Evolutionary conservation across 495 filamentous ascomycete species (phyloP).

Genomic region (Xylaria telfairii): DNA sequence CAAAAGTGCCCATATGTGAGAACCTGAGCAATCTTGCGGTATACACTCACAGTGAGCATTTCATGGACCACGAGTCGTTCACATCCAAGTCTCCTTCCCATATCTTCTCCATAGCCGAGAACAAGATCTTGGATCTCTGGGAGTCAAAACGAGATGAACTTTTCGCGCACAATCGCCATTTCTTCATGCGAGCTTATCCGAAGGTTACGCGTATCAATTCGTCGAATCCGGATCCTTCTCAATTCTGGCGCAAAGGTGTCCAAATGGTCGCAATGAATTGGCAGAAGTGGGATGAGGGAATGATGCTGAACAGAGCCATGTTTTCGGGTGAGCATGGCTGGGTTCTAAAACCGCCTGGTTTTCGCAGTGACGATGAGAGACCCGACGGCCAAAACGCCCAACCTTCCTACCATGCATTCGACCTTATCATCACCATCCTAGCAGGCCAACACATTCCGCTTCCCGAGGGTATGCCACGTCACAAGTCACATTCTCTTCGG

Average conservation of each 20-base stretch:
- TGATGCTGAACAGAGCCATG: slow-evolving; percentile 96
- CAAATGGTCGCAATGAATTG: slow-evolving; percentile 96
- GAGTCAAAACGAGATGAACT: slow-evolving; percentile 59
- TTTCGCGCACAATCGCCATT: slow-evolving; percentile 79
- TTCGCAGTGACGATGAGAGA: slow-evolving; percentile 35
- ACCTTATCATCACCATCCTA: slow-evolving; percentile 51
- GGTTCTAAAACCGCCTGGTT: slow-evolving; percentile 79
- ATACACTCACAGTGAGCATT: slow-evolving; percentile 85
- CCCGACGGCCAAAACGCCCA: neutral
- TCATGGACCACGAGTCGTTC: slow-evolving; percentile 64
- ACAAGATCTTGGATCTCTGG: slow-evolving; percentile 68
- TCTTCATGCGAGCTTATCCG: slow-evolving; percentile 91
- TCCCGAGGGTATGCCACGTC: slow-evolving; percentile 38
- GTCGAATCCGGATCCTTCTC: slow-evolving; percentile 82
- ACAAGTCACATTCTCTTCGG: slow-evolving; percentile 38
- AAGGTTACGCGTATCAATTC: slow-evolving; percentile 78
- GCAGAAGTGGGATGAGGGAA: slow-evolving; percentile 86
- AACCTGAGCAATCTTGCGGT: slow-evolving; percentile 75
- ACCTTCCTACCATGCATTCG: slow-evolving; percentile 37
- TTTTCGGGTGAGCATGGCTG: slow-evolving; percentile 84
- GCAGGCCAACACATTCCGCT: slow-evolving; percentile 53
- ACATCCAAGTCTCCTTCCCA: slow-evolving; percentile 71
- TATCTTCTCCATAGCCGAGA: slow-evolving; percentile 86
- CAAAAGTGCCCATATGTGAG: slow-evolving; percentile 64
- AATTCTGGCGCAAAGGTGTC: slow-evolving; percentile 86